These are phyloP conservation scores for Phytopythium litorale DNA, from an alignment of 352 stramenopile species.

Conservation along the genomic window DNA sequence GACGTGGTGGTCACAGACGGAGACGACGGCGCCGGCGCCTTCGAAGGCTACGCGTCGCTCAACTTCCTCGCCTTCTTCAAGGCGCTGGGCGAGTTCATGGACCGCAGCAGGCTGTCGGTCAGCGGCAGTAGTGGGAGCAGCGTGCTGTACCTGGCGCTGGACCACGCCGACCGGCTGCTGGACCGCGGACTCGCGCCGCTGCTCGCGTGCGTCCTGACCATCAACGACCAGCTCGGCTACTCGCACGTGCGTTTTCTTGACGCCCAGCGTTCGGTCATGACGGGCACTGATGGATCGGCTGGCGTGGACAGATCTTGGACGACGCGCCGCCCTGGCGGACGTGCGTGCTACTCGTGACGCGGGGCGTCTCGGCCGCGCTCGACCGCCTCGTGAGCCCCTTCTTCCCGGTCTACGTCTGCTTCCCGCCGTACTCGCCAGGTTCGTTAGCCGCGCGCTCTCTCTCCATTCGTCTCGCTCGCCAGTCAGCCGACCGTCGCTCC, in stretches of 20 bases:
- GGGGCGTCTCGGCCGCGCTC: conserved; percentile 63
- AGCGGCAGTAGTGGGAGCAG: conserved; percentile 5
- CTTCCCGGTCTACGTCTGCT: conserved; percentile 48
- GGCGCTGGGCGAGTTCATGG: conserved; percentile 51
- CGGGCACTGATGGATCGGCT: neutral
- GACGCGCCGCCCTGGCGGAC: conserved; percentile 40
- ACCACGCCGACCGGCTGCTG: conserved; percentile 67
- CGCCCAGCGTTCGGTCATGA: too few relatives aligned
- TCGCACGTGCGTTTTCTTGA: conserved; percentile 30
- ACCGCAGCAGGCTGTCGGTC: conserved; percentile 1
- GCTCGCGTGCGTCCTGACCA: conserved; percentile 59
- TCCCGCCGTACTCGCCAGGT: conserved; percentile 58
- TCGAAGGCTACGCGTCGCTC: conserved; percentile 44
- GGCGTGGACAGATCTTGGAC: conserved; percentile 35
- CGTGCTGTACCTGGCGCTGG: conserved; percentile 54
- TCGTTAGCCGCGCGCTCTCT: neutral
- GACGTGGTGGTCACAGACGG: conserved; percentile 9
- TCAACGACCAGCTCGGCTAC: conserved; percentile 66
- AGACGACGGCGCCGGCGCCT: conserved; percentile 9
- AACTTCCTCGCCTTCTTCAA: conserved; percentile 76
- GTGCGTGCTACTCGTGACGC: conserved; percentile 60
- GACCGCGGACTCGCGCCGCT: conserved; percentile 48
- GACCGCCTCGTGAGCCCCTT: conserved; percentile 51
- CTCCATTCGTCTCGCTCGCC: neutral
- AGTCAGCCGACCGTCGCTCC: conserved; percentile 8